phyloP scores from a whole-genome alignment of 129 eudicot species.

The Chrysanthemum seticuspe region DNA sequence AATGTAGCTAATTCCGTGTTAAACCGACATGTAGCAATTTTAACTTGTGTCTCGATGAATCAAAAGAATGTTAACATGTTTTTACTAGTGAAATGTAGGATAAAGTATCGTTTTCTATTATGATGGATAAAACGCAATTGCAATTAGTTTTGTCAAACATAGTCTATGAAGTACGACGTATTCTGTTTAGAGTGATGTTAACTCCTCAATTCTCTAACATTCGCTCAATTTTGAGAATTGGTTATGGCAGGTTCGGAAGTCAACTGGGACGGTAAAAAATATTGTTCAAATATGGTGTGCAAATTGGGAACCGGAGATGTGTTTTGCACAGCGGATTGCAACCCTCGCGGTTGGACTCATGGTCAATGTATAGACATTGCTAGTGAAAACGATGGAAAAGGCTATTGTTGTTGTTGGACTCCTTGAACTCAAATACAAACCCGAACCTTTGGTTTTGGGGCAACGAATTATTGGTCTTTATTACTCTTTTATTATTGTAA shows the following conservation, averaged over 20 bases:
- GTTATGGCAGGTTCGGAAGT: not conserved
- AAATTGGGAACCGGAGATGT: constrained; percentile 6
- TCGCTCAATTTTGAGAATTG: too few species aligned
- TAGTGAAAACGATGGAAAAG: not conserved
- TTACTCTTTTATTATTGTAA: not conserved
- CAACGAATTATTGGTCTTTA: not conserved
- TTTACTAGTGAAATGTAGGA: too few species aligned
- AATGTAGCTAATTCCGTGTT: too few species aligned
- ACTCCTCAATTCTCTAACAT: too few species aligned
- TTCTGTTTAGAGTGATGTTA: too few species aligned
- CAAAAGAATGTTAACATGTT: too few species aligned
- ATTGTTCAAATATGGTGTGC: constrained; percentile 3
- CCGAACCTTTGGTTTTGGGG: not conserved
- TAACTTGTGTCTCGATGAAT: too few species aligned
- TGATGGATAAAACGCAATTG: too few species aligned
- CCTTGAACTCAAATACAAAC: not conserved
- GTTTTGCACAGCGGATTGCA: constrained; percentile 13
- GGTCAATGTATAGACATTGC: constrained; percentile 14
- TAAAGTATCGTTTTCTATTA: too few species aligned
- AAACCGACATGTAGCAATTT: too few species aligned
- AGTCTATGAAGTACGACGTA: too few species aligned
- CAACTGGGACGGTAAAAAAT: constrained; percentile 1
- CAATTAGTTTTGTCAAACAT: too few species aligned
- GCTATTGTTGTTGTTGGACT: constrained; percentile 18
- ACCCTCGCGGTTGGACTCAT: constrained; percentile 20